Base-by-base conservation (phyloP, 306 rosid genomes). In the Quercus variabilis region DNA sequence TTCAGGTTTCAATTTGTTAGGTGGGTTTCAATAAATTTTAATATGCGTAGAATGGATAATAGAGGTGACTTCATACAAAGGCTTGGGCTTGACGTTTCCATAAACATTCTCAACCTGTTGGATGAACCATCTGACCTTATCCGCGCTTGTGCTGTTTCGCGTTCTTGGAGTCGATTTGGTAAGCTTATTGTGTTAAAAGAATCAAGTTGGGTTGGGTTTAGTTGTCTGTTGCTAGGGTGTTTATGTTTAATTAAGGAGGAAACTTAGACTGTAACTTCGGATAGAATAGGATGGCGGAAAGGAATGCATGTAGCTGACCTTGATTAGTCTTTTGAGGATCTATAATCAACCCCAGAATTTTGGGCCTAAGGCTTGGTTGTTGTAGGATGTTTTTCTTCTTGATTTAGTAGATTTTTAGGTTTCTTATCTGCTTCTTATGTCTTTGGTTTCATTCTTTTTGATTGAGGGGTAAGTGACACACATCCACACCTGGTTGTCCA, bases 111-210 rank as follows among this genome's bases (percentile, higher is more conserved):
- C 71, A 33, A 81, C 76, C 68, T 33, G 71, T 83, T 91, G 88
- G 93, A 89, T 78, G 91, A 86, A 71, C 91, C 92, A 71, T 73
- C 88, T 86, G 97, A 91, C 78, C 81, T 91, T 81, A 82, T 80
- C 35, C 86, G 87, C 30, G 88, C 69, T 71, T 81, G 87, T 71
- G 71, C 87, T 13, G 92, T 85, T 73, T 86, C 92, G 5, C 75
- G 75, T 70, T 82, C 84, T 69, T 91, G 92, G 92, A 83, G 76
- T 33, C 85, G 43, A 74, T 86, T 88, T 55, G 90, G 97, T 91
- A 82, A 86, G 76, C 73, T 52, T 28, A 28, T 80, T 46, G 23
- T 78, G 38, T 80, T 74, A 67, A 70, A 70, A 64, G 54, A 71
- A 26, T 41, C 74, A 68, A 28, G 8, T 76, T 43, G 20, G 65